Conservation (phyloP, 805 yeast species). For the Pichia kluyveri region DNA sequence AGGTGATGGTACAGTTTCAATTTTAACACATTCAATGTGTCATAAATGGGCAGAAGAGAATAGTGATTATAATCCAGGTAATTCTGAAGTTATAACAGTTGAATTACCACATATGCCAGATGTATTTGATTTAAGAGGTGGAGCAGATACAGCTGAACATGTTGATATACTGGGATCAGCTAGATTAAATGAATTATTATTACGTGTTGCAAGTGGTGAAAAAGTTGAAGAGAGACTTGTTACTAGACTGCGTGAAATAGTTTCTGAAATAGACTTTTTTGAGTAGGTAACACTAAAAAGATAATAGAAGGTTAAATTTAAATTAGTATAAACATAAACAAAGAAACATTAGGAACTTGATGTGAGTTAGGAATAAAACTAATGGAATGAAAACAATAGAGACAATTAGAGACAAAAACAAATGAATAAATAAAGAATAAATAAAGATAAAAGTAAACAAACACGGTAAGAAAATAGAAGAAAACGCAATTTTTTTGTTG, state of each 20-base stretch:
- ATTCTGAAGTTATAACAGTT: constrained; percentile 62
- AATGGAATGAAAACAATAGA: too few relatives aligned
- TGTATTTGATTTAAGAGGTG: constrained; percentile 89
- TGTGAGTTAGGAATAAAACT: too few relatives aligned
- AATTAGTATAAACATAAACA: too few relatives aligned
- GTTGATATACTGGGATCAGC: constrained; percentile 94
- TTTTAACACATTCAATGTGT: constrained; percentile 81
- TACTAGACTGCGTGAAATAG: constrained; percentile 39
- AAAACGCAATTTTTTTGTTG: background rate
- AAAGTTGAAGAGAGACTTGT: constrained; percentile 49
- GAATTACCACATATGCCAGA: constrained; percentile 94
- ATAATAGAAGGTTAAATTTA: too few relatives aligned
- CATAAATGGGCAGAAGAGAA: constrained; percentile 73
- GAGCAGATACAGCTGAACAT: constrained; percentile 95
- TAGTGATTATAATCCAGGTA: constrained; percentile 74
- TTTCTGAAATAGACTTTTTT: constrained; percentile 4
- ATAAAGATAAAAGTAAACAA: too few relatives aligned
- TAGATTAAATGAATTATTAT: constrained; percentile 76
- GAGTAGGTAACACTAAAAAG: background rate
- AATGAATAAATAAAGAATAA: too few relatives aligned
- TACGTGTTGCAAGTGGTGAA: constrained; percentile 74
- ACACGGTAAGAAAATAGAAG: too few relatives aligned
- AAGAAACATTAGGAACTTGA: too few relatives aligned
- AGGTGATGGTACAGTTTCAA: constrained; percentile 93
- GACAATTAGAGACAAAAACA: too few relatives aligned